phyloP scores from a whole-genome alignment of 1,284 basidiomycete genomes.

The Rhizoctonia solani region DNA sequence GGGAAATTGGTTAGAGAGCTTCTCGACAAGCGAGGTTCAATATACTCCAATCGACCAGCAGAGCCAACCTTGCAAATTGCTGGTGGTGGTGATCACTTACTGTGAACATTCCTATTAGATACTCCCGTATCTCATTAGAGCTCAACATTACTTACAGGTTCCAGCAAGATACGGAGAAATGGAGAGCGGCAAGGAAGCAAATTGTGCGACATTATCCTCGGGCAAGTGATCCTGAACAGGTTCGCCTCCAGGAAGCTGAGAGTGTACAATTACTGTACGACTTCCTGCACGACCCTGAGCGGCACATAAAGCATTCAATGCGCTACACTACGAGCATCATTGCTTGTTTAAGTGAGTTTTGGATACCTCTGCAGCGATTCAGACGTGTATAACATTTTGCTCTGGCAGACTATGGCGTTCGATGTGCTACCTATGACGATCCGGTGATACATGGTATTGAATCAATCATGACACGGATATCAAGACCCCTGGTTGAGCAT shows the following conservation, averaged over 20 bases:
- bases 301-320: conserved; percentile 17
- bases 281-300: conserved; percentile 1
- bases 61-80: not conserved
- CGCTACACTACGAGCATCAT: conserved; percentile 18
- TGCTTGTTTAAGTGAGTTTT: not conserved
- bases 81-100: not conserved
- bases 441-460: not conserved
- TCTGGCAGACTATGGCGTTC: not conserved
- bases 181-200: not conserved
- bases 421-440: not conserved
- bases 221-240: not conserved
- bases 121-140: not conserved
- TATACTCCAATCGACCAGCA: conserved; percentile 7
- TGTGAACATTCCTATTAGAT: not conserved
- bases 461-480: not conserved
- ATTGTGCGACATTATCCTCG: conserved; percentile 3
- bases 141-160: not conserved
- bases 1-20: conserved; percentile 20
- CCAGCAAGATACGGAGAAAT: conserved; percentile 7
- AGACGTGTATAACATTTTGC: not conserved
- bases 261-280: conserved; percentile 19
- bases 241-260: conserved; percentile 17
- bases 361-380: not conserved
- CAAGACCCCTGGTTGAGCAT: not conserved
- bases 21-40: conserved; percentile 23